Base-by-base conservation (phyloP, 371 early-diverging fungal genomes). In the Mortierella sp. region DNA sequence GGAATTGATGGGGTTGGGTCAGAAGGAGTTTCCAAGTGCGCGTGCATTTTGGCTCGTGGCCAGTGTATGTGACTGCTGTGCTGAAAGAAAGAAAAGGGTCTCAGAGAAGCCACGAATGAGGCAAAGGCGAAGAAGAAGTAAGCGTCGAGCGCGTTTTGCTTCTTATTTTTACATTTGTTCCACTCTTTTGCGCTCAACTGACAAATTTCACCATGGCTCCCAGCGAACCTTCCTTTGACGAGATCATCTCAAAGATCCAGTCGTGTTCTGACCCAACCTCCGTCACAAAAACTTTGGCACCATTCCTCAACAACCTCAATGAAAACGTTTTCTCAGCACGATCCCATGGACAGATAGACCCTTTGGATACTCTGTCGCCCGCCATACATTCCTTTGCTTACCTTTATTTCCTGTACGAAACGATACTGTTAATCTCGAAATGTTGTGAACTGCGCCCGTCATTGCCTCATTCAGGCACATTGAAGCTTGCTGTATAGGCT, bases 281-380 rank as follows among this genome's bases (percentile, higher is more conserved):
- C 17, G 64, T 74, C 26, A 58, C 67, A 37, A 75, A 76, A 45
- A 67, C 66, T 0, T 67, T 85, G 9, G 72, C 59, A 3, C 62
- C 74, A 9, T 73, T 64, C 29, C 70, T 88, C 37, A 77, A 85
- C 66, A 64, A 76, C 75, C 69, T 87, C 45, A 70, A 73, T 8
- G 72, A 78, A 31, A 56, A 70, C 23, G 80, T 84, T 58, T 82
- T 86, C 40, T 60, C 76, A 28, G 65, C 83, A 2, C 59, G 75
- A 31, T 72, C 87, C 8, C 63, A 83, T 13, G 85, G 84, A 34
- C 81, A 85, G 40, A 62, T 70, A 6, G 91, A 92, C 77, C 92
- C 92, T 6, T 66, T 92, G 7, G 85, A 84, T n/a, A 67, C 84
- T 15, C 76, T 93, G 42, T 84, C 89, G 61, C 91, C 91, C 29